phyloP scores from a whole-genome alignment of 2,329 filamentous ascomycete species.

The Zymoseptoria crescenta region DNA sequence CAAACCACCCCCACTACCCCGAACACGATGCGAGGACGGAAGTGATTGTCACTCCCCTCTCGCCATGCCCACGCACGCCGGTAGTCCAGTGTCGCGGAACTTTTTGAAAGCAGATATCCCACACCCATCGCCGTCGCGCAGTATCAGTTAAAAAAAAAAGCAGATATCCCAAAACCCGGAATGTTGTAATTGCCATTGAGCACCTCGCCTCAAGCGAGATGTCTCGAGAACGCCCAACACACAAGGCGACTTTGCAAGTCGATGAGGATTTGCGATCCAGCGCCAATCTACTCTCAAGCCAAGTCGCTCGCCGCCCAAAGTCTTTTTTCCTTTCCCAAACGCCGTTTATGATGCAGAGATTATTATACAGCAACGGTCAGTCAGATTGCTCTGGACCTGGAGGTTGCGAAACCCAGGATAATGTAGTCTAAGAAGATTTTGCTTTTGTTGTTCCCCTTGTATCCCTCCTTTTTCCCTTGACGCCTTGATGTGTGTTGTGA shows the following conservation, averaged over 20 bases:
- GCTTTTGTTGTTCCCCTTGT: background rate
- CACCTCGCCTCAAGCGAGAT: no score
- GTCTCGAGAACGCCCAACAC: no score
- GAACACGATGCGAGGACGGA: background rate
- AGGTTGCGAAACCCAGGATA: background rate
- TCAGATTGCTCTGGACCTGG: background rate
- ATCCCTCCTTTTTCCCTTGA: background rate
- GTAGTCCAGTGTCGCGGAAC: background rate
- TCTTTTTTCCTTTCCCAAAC: background rate
- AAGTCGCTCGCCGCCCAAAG: background rate
- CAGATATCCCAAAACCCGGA: background rate
- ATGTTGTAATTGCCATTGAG: no score
- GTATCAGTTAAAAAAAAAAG: no score
- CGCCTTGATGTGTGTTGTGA: background rate
- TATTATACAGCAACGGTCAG: background rate
- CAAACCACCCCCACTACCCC: background rate
- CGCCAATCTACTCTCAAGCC: background rate
- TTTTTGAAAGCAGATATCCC: background rate
- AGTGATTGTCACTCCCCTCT: no score
- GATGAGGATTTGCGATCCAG: no score
- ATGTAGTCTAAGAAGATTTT: background rate
- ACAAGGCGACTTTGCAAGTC: background rate
- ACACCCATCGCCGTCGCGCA: background rate
- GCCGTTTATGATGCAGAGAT: background rate
- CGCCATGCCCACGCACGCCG: background rate